Conservation (phyloP, 495 filamentous ascomycete genomes). For the Talaromyces borbonicus region DNA sequence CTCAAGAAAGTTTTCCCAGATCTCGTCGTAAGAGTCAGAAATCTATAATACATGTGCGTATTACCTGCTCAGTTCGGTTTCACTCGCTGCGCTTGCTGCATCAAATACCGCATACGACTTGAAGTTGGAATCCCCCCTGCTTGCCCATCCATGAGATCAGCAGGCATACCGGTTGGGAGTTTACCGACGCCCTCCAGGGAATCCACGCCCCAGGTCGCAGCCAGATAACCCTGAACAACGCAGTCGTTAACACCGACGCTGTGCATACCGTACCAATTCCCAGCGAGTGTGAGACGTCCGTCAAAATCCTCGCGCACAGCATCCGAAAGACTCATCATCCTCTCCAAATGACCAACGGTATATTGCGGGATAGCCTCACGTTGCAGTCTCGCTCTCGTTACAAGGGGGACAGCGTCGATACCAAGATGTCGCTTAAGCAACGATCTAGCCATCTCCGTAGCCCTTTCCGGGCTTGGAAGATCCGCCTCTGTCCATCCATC, state of each 20-base stretch:
- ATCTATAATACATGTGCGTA: conserved; percentile 7
- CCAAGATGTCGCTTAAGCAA: conserved; percentile 64
- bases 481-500: conserved; percentile 43
- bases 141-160: conserved; percentile 18
- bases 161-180: conserved; percentile 27
- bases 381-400: conserved; percentile 52
- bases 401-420: conserved; percentile 49
- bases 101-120: conserved; percentile 17
- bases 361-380: conserved; percentile 86
- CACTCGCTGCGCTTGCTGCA: not conserved
- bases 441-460: conserved; percentile 52
- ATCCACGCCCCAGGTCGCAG: conserved; percentile 25
- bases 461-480: conserved; percentile 51
- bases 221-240: conserved; percentile 35
- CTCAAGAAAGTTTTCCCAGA: no score
- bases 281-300: conserved; percentile 62
- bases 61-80: not conserved
- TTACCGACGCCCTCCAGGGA: not conserved
- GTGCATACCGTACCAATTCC: conserved; percentile 56
- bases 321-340: conserved; percentile 48
- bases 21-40: no score
- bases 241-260: conserved; percentile 58
- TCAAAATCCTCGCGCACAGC: conserved; percentile 48
- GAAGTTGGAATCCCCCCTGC: conserved; percentile 28
- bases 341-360: conserved; percentile 57